phyloP scores from a whole-genome alignment of 371 early-diverging fungal genomes.

The Mortierella sp. region DNA sequence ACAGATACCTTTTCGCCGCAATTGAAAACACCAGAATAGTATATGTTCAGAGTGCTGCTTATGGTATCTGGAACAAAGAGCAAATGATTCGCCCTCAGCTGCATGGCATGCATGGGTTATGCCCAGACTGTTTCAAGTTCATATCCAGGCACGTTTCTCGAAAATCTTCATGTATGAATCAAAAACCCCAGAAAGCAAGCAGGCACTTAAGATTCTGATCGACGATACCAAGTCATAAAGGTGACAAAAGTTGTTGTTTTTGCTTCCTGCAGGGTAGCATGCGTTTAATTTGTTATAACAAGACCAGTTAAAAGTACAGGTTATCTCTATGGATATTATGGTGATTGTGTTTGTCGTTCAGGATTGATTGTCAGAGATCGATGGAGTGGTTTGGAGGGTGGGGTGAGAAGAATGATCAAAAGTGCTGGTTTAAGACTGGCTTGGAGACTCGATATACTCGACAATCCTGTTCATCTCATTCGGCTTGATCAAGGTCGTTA shows the following conservation, averaged over 20 bases:
- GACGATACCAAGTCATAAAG: no score
- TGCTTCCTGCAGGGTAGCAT: slow-evolving; percentile 47
- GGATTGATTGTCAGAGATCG: slow-evolving; percentile 7
- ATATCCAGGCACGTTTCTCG: no score
- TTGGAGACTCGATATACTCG: neutral
- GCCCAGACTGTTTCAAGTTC: no score
- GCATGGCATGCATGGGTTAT: no score
- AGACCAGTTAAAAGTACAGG: slow-evolving; percentile 40
- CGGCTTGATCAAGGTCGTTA: slow-evolving; percentile 48
- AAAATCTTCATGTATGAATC: no score
- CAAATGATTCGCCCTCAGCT: no score
- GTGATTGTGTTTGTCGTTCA: slow-evolving; percentile 2
- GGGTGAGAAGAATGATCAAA: slow-evolving; percentile 3
- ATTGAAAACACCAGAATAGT: no score
- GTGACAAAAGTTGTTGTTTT: slow-evolving; percentile 4
- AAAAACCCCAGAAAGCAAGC: no score
- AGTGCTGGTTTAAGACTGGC: neutral
- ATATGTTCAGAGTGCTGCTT: no score
- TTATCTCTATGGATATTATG: slow-evolving; percentile 9
- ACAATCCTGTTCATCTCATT: slow-evolving; percentile 14
- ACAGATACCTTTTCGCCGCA: no score
- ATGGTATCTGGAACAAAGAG: no score
- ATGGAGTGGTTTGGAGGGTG: neutral
- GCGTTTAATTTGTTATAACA: slow-evolving; percentile 17
- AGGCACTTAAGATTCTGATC: no score